Conservation (phyloP, 1,139 yeast species). For the Arxiozyma slooffiae region DNA sequence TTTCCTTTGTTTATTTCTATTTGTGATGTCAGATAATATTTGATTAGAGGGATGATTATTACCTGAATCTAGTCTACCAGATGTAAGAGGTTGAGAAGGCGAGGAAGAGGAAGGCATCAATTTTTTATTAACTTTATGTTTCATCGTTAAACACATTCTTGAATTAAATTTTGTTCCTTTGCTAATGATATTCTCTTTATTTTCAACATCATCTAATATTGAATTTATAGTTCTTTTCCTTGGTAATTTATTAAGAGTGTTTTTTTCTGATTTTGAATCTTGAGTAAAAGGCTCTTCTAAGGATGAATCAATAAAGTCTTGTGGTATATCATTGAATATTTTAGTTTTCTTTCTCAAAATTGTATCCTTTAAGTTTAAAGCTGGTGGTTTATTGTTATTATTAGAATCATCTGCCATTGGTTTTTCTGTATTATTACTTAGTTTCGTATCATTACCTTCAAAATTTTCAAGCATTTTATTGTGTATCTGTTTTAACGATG, state of each 20-base stretch:
- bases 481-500: not conserved
- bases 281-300: not conserved
- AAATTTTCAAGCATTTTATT: too few species aligned
- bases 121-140: not conserved
- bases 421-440: not conserved
- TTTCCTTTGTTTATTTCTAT: slow-evolving; percentile 6
- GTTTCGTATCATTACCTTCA: not conserved
- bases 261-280: not conserved
- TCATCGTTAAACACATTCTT: not conserved
- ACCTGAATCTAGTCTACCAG: not conserved
- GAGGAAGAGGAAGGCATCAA: not conserved
- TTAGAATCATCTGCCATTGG: not conserved
- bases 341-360: not conserved
- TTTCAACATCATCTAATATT: not conserved
- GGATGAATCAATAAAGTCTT: not conserved
- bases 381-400: not conserved
- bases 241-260: not conserved
- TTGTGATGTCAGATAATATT: slow-evolving; percentile 4
- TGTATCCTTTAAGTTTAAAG: too few species aligned
- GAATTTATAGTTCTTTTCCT: not conserved
- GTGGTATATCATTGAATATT: not conserved
- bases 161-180: not conserved
- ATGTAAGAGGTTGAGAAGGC: not conserved
- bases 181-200: not conserved
- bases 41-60: not conserved